Percentiles rank a stretch among this genome's conserved stretches.
Conservation (phyloP, 2,329 filamentous ascomycete genomes). For the Verticillium albo-atrum region DNA sequence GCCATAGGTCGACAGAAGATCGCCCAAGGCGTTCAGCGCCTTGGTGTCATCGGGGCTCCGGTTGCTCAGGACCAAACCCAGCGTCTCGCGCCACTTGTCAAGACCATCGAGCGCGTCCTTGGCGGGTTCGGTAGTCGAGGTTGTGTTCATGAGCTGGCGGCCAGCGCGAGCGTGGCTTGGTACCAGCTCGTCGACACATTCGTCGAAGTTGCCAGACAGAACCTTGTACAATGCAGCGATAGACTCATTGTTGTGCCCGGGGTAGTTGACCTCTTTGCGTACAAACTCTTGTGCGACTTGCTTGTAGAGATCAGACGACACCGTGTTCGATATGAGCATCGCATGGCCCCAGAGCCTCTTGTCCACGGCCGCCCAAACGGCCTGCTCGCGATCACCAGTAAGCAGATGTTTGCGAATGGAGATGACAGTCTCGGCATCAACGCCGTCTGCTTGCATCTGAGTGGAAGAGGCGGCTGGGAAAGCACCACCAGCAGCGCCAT, state of each 20-base stretch:
- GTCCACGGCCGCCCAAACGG: slow-evolving; percentile 90
- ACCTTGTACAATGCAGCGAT: slow-evolving; percentile 90
- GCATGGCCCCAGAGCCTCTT: slow-evolving; percentile 95
- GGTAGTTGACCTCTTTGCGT: slow-evolving; percentile 84
- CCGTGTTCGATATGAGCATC: slow-evolving; percentile 74
- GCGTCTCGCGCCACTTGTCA: slow-evolving; percentile 90
- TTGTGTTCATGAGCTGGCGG: slow-evolving; percentile 83
- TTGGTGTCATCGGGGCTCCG: slow-evolving; percentile 74
- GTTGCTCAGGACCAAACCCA: slow-evolving; percentile 83
- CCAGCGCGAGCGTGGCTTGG: slow-evolving; percentile 88
- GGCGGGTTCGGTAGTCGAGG: slow-evolving; percentile 52
- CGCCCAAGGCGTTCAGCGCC: slow-evolving; percentile 75
- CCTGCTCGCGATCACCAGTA: slow-evolving; percentile 80
- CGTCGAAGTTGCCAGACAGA: slow-evolving; percentile 88
- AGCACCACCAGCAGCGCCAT: slow-evolving; percentile 16
- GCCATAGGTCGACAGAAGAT: slow-evolving; percentile 78
- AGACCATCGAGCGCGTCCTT: slow-evolving; percentile 78
- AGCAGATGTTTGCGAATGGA: slow-evolving; percentile 70
- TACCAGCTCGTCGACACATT: slow-evolving; percentile 93
- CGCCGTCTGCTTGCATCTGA: slow-evolving; percentile 55
- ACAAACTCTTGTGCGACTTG: slow-evolving; percentile 95
- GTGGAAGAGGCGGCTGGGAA: slow-evolving; percentile 21
- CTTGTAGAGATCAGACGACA: slow-evolving; percentile 83
- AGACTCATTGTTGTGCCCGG: slow-evolving; percentile 76
- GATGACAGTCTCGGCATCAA: slow-evolving; percentile 66